These are phyloP conservation scores for Ustilago bromivora DNA, from an alignment of 1,284 basidiomycete species.

Conservation along the genomic window DNA sequence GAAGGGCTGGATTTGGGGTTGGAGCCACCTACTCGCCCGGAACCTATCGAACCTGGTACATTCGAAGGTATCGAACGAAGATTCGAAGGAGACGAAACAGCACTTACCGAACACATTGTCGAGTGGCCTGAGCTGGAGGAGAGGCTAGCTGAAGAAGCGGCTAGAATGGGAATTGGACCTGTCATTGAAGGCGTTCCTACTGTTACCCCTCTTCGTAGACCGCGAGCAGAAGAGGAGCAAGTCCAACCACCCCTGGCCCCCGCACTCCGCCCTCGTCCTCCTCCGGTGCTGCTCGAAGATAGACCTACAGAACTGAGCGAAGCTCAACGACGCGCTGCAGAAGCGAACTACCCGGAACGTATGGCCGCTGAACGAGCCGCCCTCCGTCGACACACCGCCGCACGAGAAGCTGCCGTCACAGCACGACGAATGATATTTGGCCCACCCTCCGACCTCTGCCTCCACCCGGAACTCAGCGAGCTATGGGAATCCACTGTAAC, in stretches of 20 bases:
- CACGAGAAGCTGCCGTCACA: background rate
- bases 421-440: conserved; percentile 18
- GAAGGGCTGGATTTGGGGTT: conserved; percentile 46
- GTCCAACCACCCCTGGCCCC: conserved; percentile 19
- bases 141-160: conserved; percentile 35
- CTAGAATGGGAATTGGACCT: conserved; percentile 28
- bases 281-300: conserved; percentile 23
- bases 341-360: conserved; percentile 22
- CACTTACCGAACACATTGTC: conserved; percentile 10
- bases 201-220: conserved; percentile 30
- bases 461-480: conserved; percentile 19
- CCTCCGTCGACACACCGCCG: background rate
- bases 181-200: conserved; percentile 26
- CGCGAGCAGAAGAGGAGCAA: conserved; percentile 21
- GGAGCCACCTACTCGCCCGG: conserved; percentile 18
- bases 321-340: conserved; percentile 20
- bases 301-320: conserved; percentile 25
- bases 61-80: conserved; percentile 17
- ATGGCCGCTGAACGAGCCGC: conserved; percentile 26
- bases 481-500: conserved; percentile 40
- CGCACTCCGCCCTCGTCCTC: conserved; percentile 16
- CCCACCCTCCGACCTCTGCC: conserved; percentile 32
- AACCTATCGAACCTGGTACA: conserved; percentile 14
- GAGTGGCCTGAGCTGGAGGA: conserved; percentile 48
- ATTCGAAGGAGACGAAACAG: conserved; percentile 18